Conservation (phyloP, 768 basidiomycete genomes). For the Porphyrellus cyaneotinctus region DNA sequence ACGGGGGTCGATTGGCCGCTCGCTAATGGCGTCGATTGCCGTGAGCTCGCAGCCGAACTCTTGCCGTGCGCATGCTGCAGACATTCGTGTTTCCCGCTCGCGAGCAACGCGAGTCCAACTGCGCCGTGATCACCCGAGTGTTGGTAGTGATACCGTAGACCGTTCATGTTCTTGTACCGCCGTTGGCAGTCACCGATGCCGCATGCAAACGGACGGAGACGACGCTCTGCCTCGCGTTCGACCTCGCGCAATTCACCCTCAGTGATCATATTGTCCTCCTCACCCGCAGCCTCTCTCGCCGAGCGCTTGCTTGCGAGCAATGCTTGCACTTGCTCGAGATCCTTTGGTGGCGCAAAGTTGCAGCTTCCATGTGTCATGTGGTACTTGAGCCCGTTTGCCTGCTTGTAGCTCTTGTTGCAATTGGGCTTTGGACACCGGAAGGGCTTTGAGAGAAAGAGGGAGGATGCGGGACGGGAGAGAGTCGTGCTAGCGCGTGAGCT, state of each 20-base stretch:
- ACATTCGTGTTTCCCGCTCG: conserved; percentile 65
- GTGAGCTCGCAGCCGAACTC: conserved; percentile 29
- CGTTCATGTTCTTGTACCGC: conserved; percentile 99
- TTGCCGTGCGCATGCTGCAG: conserved; percentile 35
- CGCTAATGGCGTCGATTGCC: conserved; percentile 30
- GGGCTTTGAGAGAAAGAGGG: conserved; percentile 74
- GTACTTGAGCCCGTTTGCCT: conserved; percentile 92
- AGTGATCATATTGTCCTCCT: conserved; percentile 42
- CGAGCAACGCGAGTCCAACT: conserved; percentile 79
- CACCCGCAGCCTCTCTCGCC: conserved; percentile 38
- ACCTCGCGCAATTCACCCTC: conserved; percentile 67
- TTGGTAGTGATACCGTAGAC: conserved; percentile 92
- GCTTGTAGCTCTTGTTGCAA: conserved; percentile 95
- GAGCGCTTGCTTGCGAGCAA: conserved; percentile 51
- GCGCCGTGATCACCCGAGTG: conserved; percentile 95
- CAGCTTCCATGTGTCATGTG: conserved; percentile 92
- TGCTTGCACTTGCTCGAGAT: conserved; percentile 71
- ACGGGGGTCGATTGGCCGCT: conserved; percentile 33
- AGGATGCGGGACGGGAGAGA: conserved; percentile 49
- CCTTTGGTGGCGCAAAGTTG: conserved; percentile 89
- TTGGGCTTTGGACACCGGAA: conserved; percentile 93
- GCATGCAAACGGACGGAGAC: conserved; percentile 83
- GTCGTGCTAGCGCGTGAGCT: conserved; percentile 41
- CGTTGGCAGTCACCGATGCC: conserved; percentile 82
- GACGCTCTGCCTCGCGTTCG: conserved; percentile 79